These are phyloP conservation scores for Malassezia vespertilionis DNA, from an alignment of 1,284 basidiomycete species.

Conservation along the genomic window DNA sequence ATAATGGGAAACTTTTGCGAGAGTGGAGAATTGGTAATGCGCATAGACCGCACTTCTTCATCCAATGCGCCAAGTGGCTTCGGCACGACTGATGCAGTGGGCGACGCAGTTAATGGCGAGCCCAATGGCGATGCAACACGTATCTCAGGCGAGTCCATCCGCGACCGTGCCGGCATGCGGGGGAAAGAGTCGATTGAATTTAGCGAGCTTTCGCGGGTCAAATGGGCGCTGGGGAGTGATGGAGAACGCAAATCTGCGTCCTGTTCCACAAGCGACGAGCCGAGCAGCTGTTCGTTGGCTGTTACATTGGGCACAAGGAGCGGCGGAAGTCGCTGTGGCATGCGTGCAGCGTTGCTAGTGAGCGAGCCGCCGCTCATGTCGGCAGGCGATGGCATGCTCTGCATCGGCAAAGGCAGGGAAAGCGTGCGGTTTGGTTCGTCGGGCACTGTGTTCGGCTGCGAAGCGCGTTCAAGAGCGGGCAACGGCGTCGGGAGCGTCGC, in stretches of 20 bases:
- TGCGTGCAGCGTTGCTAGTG: not conserved
- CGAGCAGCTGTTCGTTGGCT: conserved; percentile 1
- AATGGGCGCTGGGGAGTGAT: conserved; percentile 3
- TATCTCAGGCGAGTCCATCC: conserved; percentile 1
- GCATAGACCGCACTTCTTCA: too few species aligned
- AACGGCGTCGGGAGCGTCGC: too few species aligned
- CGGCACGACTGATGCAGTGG: too few species aligned
- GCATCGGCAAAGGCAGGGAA: conserved; percentile 1
- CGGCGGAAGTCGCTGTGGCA: conserved; percentile 1
- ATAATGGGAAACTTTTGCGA: too few species aligned
- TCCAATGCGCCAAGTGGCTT: too few species aligned
- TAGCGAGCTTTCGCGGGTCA: conserved; percentile 10
- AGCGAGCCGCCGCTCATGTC: not conserved
- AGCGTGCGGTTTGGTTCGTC: conserved; percentile 15
- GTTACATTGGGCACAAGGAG: conserved; percentile 2
- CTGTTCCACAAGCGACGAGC: conserved; percentile 6
- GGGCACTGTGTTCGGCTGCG: not conserved
- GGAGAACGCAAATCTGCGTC: conserved; percentile 6
- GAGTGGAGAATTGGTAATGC: too few species aligned
- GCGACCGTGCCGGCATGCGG: not conserved
- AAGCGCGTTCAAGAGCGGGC: too few species aligned
- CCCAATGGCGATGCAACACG: not conserved
- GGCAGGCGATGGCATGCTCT: not conserved
- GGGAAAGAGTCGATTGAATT: conserved; percentile 11
- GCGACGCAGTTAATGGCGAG: not conserved